phyloP scores from a whole-genome alignment of 2,329 filamentous ascomycete genomes.

The Ascocoryne sarcoides region DNA sequence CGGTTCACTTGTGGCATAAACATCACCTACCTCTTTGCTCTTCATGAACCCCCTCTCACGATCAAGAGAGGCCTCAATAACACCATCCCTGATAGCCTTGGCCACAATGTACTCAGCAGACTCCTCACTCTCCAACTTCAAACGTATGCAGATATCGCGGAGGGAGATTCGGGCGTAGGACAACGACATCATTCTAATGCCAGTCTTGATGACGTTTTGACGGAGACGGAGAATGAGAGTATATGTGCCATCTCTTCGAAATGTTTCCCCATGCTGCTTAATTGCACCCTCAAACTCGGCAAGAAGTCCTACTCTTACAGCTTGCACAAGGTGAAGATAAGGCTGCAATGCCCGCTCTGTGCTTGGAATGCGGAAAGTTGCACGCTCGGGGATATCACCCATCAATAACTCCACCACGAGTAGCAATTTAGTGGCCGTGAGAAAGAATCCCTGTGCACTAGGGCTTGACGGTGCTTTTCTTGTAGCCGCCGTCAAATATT shows the following conservation, averaged over 20 bases:
- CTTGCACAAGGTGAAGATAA: conserved; percentile 89
- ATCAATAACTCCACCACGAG: conserved; percentile 94
- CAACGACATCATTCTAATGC: conserved; percentile 97
- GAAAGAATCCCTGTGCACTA: conserved; percentile 88
- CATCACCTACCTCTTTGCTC: conserved; percentile 92
- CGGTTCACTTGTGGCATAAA: conserved; percentile 91
- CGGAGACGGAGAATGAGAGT: conserved; percentile 88
- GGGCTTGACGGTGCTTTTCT: conserved; percentile 88
- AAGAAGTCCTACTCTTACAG: conserved; percentile 91
- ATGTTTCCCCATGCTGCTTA: conserved; percentile 69
- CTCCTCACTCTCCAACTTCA: conserved; percentile 91
- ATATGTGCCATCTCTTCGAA: conserved; percentile 91
- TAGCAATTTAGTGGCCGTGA: conserved; percentile 92
- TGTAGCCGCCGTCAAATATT: conserved; percentile 85
- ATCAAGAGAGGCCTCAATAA: conserved; percentile 91
- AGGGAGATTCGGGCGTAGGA: conserved; percentile 97
- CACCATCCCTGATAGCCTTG: conserved; percentile 94
- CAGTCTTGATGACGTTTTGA: conserved; percentile 99
- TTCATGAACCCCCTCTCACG: conserved; percentile 97
- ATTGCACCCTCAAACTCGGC: conserved; percentile 88
- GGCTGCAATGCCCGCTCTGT: conserved; percentile 84
- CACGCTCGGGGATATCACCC: conserved; percentile 95
- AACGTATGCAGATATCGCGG: conserved; percentile 90
- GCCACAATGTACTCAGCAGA: conserved; percentile 98
- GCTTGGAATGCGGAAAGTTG: conserved; percentile 81